Evolutionary conservation across 768 basidiomycete genomes (phyloP).

Genomic region (Kondoa subrosea): DNA sequence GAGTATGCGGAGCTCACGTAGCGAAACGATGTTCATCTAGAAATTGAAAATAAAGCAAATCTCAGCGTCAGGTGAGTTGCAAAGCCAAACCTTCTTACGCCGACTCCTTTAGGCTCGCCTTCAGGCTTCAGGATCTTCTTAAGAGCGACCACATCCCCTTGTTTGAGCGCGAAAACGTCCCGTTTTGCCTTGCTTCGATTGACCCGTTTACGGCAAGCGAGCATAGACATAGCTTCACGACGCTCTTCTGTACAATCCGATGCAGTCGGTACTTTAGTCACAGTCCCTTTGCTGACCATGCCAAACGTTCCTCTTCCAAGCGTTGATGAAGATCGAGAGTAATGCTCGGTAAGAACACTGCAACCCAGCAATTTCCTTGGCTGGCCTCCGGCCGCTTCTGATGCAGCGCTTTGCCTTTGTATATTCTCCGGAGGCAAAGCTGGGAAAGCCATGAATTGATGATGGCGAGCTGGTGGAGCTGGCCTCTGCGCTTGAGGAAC

Average conservation of each 20-base stretch:
- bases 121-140: conserved; percentile 95
- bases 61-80: too few relatives aligned
- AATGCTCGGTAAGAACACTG: conserved; percentile 43
- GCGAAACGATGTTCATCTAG: conserved; percentile 70
- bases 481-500: not conserved
- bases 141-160: conserved; percentile 53
- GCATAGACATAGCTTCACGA: not conserved
- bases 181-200: not conserved
- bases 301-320: conserved; percentile 95
- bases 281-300: conserved; percentile 38
- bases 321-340: conserved; percentile 57
- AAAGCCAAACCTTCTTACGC: conserved; percentile 39
- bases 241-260: not conserved
- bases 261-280: not conserved
- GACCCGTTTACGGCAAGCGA: not conserved
- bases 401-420: not conserved
- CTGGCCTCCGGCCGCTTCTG: not conserved
- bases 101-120: conserved; percentile 52
- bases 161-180: conserved; percentile 7
- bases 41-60: too few relatives aligned
- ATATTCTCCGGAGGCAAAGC: not conserved
- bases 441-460: not conserved
- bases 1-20: conserved; percentile 91
- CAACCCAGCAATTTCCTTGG: not conserved
- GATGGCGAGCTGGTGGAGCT: not conserved